A percentile compares a stretch with the other conserved stretches of the same genome.
phyloP scores from a whole-genome alignment of 176 grass and related monocot species.

The Paspalum notatum region DNA sequence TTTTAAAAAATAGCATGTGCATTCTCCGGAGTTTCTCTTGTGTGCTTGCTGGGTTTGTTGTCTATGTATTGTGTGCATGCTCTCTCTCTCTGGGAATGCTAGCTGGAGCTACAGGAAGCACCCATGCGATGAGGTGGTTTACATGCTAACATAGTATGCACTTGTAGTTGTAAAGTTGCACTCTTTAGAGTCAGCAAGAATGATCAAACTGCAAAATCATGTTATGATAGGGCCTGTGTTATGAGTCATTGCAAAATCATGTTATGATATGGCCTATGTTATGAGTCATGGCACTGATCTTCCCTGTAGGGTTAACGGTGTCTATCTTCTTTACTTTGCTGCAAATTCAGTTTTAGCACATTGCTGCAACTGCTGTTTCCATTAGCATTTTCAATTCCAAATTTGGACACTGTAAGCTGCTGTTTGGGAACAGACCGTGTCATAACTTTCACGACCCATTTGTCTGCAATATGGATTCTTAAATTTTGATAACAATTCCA shows the following conservation, averaged over 20 bases:
- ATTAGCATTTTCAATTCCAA: background rate
- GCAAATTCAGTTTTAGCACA: background rate
- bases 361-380: background rate
- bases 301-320: background rate
- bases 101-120: background rate
- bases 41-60: background rate
- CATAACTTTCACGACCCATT: background rate
- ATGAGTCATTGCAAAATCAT: background rate
- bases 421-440: background rate
- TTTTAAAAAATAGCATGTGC: too few species aligned
- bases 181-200: background rate
- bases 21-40: background rate
- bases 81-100: too few species aligned
- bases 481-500: background rate
- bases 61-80: background rate
- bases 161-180: background rate
- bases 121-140: background rate
- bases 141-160: background rate
- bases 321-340: background rate
- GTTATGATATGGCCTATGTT: too few species aligned
- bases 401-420: background rate
- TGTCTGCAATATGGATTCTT: slow-evolving; percentile 2
- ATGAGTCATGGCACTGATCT: background rate
- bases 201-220: background rate
- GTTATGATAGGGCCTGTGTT: too few species aligned